Conservation (phyloP, 2,329 filamentous ascomycete species). For the Lecanicillium sp. region DNA sequence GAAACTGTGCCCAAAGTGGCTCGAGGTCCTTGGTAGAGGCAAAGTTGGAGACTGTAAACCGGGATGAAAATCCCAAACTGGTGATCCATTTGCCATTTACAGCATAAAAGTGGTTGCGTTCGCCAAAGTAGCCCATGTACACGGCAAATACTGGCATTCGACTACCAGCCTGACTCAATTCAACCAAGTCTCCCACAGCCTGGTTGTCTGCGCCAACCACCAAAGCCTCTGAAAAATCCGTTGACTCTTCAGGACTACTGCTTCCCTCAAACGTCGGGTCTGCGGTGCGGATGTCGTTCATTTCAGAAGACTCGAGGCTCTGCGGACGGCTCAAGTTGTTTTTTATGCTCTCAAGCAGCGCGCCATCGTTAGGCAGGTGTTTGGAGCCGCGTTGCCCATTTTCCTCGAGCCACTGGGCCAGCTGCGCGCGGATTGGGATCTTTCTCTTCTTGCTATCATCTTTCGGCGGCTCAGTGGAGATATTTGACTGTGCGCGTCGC, state of each 20-base stretch:
- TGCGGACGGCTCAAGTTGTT: slow-evolving; percentile 21
- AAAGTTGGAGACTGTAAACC: slow-evolving; percentile 44
- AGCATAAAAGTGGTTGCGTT: slow-evolving; percentile 46
- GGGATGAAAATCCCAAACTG: slow-evolving; percentile 30
- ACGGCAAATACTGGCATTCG: slow-evolving; percentile 41
- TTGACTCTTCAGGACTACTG: too few relatives aligned
- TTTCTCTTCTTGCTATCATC: slow-evolving; percentile 10
- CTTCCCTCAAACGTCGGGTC: too few relatives aligned
- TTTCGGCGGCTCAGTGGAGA: neutral
- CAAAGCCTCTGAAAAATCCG: too few relatives aligned
- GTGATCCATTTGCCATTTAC: slow-evolving; percentile 41
- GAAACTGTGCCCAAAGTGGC: slow-evolving; percentile 25
- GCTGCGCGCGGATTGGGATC: slow-evolving; percentile 27
- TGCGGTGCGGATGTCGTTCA: neutral
- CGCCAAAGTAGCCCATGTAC: slow-evolving; percentile 42
- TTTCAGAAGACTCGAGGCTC: neutral
- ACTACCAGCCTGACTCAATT: slow-evolving; percentile 27
- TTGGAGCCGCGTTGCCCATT: slow-evolving; percentile 20
- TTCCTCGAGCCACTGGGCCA: slow-evolving; percentile 32
- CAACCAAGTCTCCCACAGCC: slow-evolving; percentile 14
- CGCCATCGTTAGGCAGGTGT: slow-evolving; percentile 10
- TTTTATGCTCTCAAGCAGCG: slow-evolving; percentile 10
- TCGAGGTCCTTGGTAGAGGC: slow-evolving; percentile 30
- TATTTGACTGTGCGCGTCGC: too few relatives aligned
- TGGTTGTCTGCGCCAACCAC: slow-evolving; percentile 6